Base-by-base conservation (phyloP, 2,329 filamentous ascomycete genomes). In the Curvularia lunata region DNA sequence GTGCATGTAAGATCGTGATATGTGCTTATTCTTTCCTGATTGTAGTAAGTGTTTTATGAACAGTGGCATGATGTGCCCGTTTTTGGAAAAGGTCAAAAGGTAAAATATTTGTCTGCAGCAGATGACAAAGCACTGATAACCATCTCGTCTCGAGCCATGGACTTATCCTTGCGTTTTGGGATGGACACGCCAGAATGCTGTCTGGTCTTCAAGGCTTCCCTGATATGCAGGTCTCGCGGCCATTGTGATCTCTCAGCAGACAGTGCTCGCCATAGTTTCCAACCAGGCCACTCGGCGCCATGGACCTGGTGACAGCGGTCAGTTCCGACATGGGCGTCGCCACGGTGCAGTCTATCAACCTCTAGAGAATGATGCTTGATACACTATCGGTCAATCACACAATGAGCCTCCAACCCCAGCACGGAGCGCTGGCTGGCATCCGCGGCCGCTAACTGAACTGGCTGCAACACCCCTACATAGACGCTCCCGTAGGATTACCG, bases 401-500 rank as follows among this genome's bases (percentile, higher is more conserved):
- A 32, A 25, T 21, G n/a, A 23, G 28, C 21, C 21, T 37, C 30
- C 16, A 10, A 25, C 30, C 46, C 28, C 21, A 18, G 46, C 46
- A 19, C 46, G 21, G 30, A 18, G n/a, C 16, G 30, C 30, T 25
- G 19, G 16, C 18, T 4, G 19, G 46, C 21, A 8, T 37, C 46
- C 19, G 30, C 46, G 30, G 46, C 30, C 45, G 45, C 45, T 47
- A 47, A 42, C 40, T 42, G 40, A 25, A 42, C 40, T 21, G 19
- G 16, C 38, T 41, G 10, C 5, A 19, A 40, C 8, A 37, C 32
- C 32, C 32, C 32, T 34, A 48, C 45, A 48, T 21, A 30, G 27
- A 30, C 27, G 28, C 19, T 48, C 45, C 45, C 27, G 45, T 48
- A 37, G 45, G 45, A 28, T 37, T 48, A 48, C 30, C 30, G 45